Base-by-base conservation (phyloP, 2,329 filamentous ascomycete genomes). In the Fusarium sp. region DNA sequence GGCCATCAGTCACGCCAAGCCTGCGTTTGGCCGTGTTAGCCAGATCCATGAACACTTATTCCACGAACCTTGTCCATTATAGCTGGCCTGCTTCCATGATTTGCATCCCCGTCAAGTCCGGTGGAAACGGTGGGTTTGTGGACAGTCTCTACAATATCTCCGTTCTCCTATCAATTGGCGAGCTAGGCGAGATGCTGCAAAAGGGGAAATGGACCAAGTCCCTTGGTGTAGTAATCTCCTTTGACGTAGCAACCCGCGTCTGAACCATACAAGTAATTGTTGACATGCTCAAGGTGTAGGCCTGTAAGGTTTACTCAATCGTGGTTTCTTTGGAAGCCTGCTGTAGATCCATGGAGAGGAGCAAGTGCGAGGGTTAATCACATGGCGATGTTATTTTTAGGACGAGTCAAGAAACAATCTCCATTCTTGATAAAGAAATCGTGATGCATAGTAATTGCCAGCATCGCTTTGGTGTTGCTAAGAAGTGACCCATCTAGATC, bases 51-150 rank as follows among this genome's bases (percentile, higher is more conserved):
- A 23, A 27, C 52, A 51, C 25, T 44, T 57, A 46, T 56, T 45
- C 44, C 52, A 45, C 21, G 33, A 38, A 51, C 61, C 66, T 60
- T 62, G 51, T 41, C 35, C 38, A 21, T 55, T 65, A 64, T 64
- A 60, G 60, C 27, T 73, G 70, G 60, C 39, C 59, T 63, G 70
- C 58, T 67, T 61, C 63, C 51, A 52, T 66, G 54, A 61, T 61
- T 39, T 66, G 35, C 38, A 72, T 61, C 60, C 64, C 49, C 58
- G 73, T 57, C 57, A 56, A 55, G 59, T 55, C 59, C 62, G 75
- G 76, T 74, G 74, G 69, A 59, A 68, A 70, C 76, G 74, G 76
- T 77, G 75, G 66, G 25, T 21, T 65, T 59, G 66, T 65, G 63
- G 61, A 57, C 33, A 60, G 60, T 45, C 59, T 54, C 59, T 64